phyloP scores from a whole-genome alignment of 768 basidiomycete species.

The Hebeloma cylindrosporum region DNA sequence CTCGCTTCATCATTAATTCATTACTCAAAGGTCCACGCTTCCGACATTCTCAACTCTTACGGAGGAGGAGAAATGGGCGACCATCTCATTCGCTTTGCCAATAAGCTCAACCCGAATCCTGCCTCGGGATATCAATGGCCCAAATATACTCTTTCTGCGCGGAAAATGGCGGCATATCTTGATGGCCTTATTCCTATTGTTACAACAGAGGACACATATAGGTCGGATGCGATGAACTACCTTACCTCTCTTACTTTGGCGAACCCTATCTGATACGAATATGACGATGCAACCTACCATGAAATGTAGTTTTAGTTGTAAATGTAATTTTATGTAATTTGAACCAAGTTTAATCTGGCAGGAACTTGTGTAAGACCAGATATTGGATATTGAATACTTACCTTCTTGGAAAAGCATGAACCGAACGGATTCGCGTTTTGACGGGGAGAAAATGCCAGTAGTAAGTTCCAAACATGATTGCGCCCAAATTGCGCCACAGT shows the following conservation, averaged over 20 bases:
- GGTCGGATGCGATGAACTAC: conserved; percentile 22
- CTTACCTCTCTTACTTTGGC: conserved; percentile 16
- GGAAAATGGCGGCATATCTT: conserved; percentile 28
- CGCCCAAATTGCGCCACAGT: too few species aligned
- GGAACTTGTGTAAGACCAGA: too few species aligned
- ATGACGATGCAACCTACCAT: too few species aligned
- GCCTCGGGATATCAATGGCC: conserved; percentile 18
- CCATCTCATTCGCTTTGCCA: conserved; percentile 45
- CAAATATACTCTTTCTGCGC: conserved; percentile 15
- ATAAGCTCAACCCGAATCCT: conserved; percentile 23
- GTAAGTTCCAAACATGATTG: too few species aligned
- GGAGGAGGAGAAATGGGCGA: conserved; percentile 40
- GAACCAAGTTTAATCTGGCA: too few species aligned
- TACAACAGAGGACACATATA: conserved; percentile 24
- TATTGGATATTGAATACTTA: too few species aligned
- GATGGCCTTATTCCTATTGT: conserved; percentile 25
- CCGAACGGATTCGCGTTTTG: too few species aligned
- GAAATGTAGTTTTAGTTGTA: not conserved
- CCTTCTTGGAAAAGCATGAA: too few species aligned
- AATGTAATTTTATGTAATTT: too few species aligned
- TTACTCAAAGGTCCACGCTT: conserved; percentile 4
- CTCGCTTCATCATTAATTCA: too few species aligned
- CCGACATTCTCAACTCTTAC: conserved; percentile 42
- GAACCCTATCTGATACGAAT: conserved; percentile 10
- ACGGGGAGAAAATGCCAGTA: too few species aligned